These are phyloP conservation scores for Scheffersomyces stambukii DNA, from an alignment of 1,139 yeast genomes.

Conservation along the genomic window DNA sequence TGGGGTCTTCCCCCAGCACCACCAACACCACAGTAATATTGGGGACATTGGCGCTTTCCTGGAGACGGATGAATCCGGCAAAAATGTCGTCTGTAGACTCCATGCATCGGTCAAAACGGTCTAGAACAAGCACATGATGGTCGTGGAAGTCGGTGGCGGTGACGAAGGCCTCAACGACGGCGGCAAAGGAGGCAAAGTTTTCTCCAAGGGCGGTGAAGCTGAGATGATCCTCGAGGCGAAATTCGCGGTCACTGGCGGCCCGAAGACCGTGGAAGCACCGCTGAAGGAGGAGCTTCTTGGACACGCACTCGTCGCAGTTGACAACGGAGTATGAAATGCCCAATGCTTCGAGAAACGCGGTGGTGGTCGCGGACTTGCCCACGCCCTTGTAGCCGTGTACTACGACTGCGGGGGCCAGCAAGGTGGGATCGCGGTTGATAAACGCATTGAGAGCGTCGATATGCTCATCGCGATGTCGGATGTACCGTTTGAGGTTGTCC, in stretches of 20 bases:
- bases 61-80: slow-evolving; percentile 43
- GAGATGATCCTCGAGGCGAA: too few relatives aligned
- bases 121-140: slow-evolving; percentile 56
- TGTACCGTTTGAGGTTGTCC: slow-evolving; percentile 4
- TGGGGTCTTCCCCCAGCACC: slow-evolving; percentile 42
- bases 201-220: slow-evolving; percentile 30
- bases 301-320: slow-evolving; percentile 38
- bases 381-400: slow-evolving; percentile 41
- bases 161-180: slow-evolving; percentile 37
- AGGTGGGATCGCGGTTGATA: slow-evolving; percentile 16
- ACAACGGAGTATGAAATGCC: slow-evolving; percentile 23
- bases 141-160: slow-evolving; percentile 24
- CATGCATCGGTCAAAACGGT: slow-evolving; percentile 52
- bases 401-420: slow-evolving; percentile 26
- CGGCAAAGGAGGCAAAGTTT: slow-evolving; percentile 43
- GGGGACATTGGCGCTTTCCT: slow-evolving; percentile 34
- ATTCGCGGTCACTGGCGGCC: slow-evolving; percentile 25
- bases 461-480: slow-evolving; percentile 19
- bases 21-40: slow-evolving; percentile 32
- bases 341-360: slow-evolving; percentile 19
- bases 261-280: slow-evolving; percentile 28
- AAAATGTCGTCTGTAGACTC: slow-evolving; percentile 45
- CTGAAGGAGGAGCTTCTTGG: slow-evolving; percentile 36
- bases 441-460: slow-evolving; percentile 22
- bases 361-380: slow-evolving; percentile 36